Evolutionary conservation across 129 eudicot genomes (phyloP).

Genomic region (Helichrysum umbraculigerum): DNA sequence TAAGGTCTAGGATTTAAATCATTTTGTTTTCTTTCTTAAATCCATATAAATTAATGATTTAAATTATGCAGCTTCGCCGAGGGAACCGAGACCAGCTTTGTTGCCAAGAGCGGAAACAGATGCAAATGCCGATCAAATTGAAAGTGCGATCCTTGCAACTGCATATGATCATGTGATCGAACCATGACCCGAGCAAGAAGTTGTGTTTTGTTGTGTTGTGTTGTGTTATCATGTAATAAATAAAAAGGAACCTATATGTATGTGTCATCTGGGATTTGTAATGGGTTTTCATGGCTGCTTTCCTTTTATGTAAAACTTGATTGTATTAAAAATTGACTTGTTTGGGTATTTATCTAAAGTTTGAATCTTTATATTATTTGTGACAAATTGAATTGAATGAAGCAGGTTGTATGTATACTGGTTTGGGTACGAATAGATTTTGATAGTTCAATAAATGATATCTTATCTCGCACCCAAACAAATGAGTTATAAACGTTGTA

Average conservation of each 20-base stretch:
- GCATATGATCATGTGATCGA: neutral
- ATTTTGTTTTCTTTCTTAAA: neutral
- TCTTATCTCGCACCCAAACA: too few species aligned
- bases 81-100: constrained; percentile 48
- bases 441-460: too few species aligned
- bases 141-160: constrained; percentile 70
- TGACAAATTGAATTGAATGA: too few species aligned
- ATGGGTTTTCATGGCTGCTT: constrained; percentile 27
- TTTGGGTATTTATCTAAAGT: constrained; percentile 29
- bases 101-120: constrained; percentile 44
- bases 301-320: constrained; percentile 23
- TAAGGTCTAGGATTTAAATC: neutral
- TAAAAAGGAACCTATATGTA: constrained; percentile 27
- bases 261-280: constrained; percentile 27
- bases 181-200: too few species aligned
- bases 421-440: too few species aligned
- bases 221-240: constrained; percentile 36
- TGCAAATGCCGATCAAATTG: constrained; percentile 65
- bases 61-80: constrained; percentile 34
- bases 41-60: neutral
- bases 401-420: too few species aligned
- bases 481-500: too few species aligned
- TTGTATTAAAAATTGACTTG: constrained; percentile 11
- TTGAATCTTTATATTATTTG: constrained; percentile 9
- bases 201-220: too few species aligned